These are phyloP conservation scores for Paragyromitra xinjiangensis DNA, from an alignment of 495 filamentous ascomycete genomes.

Conservation along the genomic window DNA sequence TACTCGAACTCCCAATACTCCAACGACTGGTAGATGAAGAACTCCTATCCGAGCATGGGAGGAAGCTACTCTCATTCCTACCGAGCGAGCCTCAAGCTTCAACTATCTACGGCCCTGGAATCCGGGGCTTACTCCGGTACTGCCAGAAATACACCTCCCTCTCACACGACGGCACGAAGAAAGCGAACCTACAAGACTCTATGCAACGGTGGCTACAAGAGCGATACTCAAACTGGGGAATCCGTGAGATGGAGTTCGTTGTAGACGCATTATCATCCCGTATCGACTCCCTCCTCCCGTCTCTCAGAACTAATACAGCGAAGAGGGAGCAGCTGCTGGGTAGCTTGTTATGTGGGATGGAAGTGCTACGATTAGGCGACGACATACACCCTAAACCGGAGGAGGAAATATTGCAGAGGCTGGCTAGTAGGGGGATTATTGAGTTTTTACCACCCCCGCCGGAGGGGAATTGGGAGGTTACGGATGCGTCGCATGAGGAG, in stretches of 20 bases:
- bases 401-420: not conserved
- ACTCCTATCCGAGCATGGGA: constrained; percentile 26
- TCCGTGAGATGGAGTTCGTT: constrained; percentile 46
- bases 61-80: constrained; percentile 26
- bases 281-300: constrained; percentile 26
- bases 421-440: constrained; percentile 15
- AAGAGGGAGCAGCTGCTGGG: constrained; percentile 29
- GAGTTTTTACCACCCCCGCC: not conserved
- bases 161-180: not conserved
- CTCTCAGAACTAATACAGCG: not conserved
- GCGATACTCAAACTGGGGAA: constrained; percentile 43
- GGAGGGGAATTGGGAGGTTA: constrained; percentile 15
- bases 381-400: not conserved
- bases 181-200: not conserved
- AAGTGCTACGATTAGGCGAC: constrained; percentile 9
- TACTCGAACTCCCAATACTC: constrained; percentile 36
- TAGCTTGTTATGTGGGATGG: constrained; percentile 32
- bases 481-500: constrained; percentile 7
- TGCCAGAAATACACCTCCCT: constrained; percentile 24
- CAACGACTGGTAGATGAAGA: constrained; percentile 45
- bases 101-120: constrained; percentile 41
- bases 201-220: constrained; percentile 39
- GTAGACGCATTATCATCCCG: constrained; percentile 24
- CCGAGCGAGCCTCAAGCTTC: not conserved
- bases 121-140: constrained; percentile 47